Evolutionary conservation across 2,329 filamentous ascomycete species (phyloP), one percentile per base, ranked within the genome.

Genomic region (Phaeosphaeriaceae sp.): DNA sequence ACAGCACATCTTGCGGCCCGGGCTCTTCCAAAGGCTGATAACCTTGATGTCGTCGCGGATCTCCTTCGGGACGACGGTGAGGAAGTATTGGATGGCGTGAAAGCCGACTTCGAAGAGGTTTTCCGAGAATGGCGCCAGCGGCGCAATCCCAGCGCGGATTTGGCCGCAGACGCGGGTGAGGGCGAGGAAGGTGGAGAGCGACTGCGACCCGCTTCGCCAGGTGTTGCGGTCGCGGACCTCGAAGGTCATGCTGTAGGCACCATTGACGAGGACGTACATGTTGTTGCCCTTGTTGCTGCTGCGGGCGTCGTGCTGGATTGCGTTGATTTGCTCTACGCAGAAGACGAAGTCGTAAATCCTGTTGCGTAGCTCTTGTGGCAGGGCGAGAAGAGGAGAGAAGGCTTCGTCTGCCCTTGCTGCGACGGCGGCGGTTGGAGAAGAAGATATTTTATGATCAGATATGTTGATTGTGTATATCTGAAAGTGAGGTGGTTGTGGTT

Each of bases 61-160:
- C 13, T 7, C 10, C 22, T n/a, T 20, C 27, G 22, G 45, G 2
- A 47, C 45, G 9, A 27, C 45, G 22, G 22, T 22, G 22, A 47
- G 45, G 15, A 47, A 47, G 45, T 47, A 22, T 22, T 47, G 45
- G 45, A 47, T 47, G 45, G 45, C 45, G 17, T 47, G 45, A 3
- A 47, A 22, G 21, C 45, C 45, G 45, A 47, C 45, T 21, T 47
- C 45, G 45, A 47, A 47, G 45, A 47, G 7, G 22, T 47, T 47
- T 17, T 25, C 3, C 7, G 22, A 27, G 21, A 47, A 47, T 13
- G 45, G 45, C 45, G 15, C 22, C 22, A 36, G 31, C 31, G 31
- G 31, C 31, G 31, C 31, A 22, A 25, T 25, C 22, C 27, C 45
- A 6, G 10, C 22, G 21, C 22, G 22, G 22, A 47, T 15, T 25